Percentiles rank a stretch among this genome's conserved stretches.
Conservation (phyloP, 2,329 filamentous ascomycete species). For the Plenodomus tracheiphilus region DNA sequence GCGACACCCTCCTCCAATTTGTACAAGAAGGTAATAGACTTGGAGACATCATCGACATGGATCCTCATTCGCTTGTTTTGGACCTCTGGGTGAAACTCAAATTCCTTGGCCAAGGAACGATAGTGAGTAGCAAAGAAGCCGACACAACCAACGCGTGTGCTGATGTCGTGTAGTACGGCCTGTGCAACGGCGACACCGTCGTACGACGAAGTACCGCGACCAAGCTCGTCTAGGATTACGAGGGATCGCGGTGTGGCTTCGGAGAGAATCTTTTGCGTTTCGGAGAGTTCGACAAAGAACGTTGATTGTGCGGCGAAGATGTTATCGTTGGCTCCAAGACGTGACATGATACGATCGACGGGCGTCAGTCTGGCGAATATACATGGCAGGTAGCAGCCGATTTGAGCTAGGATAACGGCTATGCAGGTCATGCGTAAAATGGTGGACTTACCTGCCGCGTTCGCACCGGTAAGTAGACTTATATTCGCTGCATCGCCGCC, state of each 20-base stretch:
- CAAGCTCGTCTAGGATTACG: slow-evolving; percentile 95
- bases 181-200: slow-evolving; percentile 97
- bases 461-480: slow-evolving; percentile 89
- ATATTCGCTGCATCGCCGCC: slow-evolving; percentile 83
- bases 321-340: slow-evolving; percentile 95
- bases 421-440: slow-evolving; percentile 95
- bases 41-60: slow-evolving; percentile 80
- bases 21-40: slow-evolving; percentile 95
- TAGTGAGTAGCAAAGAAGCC: slow-evolving; percentile 99
- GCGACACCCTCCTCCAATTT: slow-evolving; percentile 91
- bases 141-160: slow-evolving; percentile 87
- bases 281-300: slow-evolving; percentile 95
- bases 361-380: slow-evolving; percentile 81
- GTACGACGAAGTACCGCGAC: slow-evolving; percentile 91
- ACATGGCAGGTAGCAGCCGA: slow-evolving; percentile 90
- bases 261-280: slow-evolving; percentile 96
- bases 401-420: slow-evolving; percentile 95
- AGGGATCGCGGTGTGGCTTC: slow-evolving; percentile 93
- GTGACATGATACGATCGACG: slow-evolving; percentile 97
- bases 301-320: slow-evolving; percentile 98
- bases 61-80: slow-evolving; percentile 89
- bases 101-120: slow-evolving; percentile 89
- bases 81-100: slow-evolving; percentile 86
- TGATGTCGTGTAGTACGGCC: slow-evolving; percentile 94
- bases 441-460: slow-evolving; percentile 96